phyloP scores from a whole-genome alignment of 495 filamentous ascomycete genomes.

The Clavariopsis aquatica region DNA sequence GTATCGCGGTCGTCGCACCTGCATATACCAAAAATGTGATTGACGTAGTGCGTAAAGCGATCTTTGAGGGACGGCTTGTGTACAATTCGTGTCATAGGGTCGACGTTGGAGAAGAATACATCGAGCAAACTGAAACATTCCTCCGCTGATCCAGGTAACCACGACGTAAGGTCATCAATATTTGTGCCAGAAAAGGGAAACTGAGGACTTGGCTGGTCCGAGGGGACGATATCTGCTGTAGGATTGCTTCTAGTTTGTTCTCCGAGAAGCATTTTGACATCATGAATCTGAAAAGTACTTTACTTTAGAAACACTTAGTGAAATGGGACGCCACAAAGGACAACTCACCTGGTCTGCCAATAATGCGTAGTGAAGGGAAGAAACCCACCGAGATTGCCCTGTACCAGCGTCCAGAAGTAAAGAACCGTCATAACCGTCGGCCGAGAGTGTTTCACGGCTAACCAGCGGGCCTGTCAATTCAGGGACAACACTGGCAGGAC shows the following conservation, averaged over 20 bases:
- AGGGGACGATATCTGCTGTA: no score
- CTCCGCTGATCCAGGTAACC: slow-evolving; percentile 22
- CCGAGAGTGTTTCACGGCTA: slow-evolving; percentile 32
- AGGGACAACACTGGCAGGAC: slow-evolving; percentile 16
- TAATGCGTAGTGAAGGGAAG: slow-evolving; percentile 35
- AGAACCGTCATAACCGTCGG: slow-evolving; percentile 32
- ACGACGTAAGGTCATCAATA: slow-evolving; percentile 10
- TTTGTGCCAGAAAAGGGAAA: neutral
- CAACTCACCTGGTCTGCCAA: slow-evolving; percentile 34
- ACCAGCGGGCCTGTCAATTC: slow-evolving; percentile 21
- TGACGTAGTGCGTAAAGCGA: slow-evolving; percentile 17
- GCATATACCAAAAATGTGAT: slow-evolving; percentile 10
- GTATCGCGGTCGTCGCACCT: no score
- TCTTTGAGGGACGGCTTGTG: slow-evolving; percentile 32
- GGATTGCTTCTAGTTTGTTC: no score
- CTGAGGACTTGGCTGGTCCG: no score
- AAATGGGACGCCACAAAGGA: neutral
- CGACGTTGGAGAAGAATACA: slow-evolving; percentile 31
- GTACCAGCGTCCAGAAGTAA: slow-evolving; percentile 31
- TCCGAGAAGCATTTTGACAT: no score
- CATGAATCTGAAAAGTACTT: no score
- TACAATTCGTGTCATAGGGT: slow-evolving; percentile 31
- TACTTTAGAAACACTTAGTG: no score
- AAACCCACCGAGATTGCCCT: slow-evolving; percentile 35
- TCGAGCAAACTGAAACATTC: slow-evolving; percentile 26